Base-by-base conservation (phyloP, 2,329 filamentous ascomycete genomes). In the Coniochaeta pulveracea region DNA sequence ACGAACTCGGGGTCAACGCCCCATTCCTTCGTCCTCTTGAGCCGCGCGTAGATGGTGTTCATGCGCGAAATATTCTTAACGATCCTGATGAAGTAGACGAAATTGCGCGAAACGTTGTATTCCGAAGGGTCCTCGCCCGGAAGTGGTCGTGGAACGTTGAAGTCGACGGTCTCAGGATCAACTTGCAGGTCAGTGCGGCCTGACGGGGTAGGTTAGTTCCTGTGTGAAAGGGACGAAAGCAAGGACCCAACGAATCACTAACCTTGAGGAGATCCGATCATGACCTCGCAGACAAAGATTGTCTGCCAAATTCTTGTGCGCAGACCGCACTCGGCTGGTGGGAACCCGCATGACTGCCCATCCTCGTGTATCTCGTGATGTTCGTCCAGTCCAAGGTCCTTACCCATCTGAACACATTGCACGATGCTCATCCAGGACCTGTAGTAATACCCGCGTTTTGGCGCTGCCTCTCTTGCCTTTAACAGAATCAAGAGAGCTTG, bases 381-480 rank as follows among this genome's bases (percentile, higher is more conserved):
- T 42, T 94, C 85, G 49, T 95, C 79, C 5, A 96, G 63, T 14
- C 86, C 85, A 19, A 96, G 64, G 50, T 95, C 89, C 48, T 93
- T 91, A 17, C 77, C 85, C 85, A 96, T 94, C 29, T 86, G 80
- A 6, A 93, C 80, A 41, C 89, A 85, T 39, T 88, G 85, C 34
- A 94, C 89, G 14, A 93, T 76, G 5, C 83, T 85, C 76, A 95
- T 93, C 89, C 91, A 96, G 1, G 91, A 96, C 23, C 89, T 79
- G 57, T 91, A 96, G 55, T 91, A 96, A 52, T 96, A 96, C 1
- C 91, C 91, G 39, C 85, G 77, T 51, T 93, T 93, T 0, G 89
- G 88, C 7, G 82, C 77, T n/a, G 84, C 82, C 55, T 96, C 89
- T 41, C 86, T 74, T 2, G 89, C 91, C 55, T 96, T 96, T 26